Conservation (phyloP, 495 filamentous ascomycete species). For the Tuber magnatum region DNA sequence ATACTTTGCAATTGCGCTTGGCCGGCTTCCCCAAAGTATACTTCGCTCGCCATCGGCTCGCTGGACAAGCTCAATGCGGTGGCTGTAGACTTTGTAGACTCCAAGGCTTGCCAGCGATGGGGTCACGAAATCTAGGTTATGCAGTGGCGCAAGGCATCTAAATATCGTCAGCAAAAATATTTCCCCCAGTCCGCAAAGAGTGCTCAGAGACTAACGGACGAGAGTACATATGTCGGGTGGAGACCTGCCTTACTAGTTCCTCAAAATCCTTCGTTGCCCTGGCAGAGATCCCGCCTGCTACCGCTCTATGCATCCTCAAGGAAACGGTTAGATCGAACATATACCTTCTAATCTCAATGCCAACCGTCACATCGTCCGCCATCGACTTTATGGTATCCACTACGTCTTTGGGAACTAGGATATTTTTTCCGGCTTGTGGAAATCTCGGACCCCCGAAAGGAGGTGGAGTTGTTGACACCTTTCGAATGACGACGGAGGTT, state of each 20-base stretch:
- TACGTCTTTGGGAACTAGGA: constrained; percentile 17
- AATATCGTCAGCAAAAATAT: constrained; percentile 10
- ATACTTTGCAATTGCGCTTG: constrained; percentile 56
- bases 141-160: constrained; percentile 68
- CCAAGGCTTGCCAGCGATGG: constrained; percentile 79
- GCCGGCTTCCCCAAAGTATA: constrained; percentile 85
- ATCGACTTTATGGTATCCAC: constrained; percentile 26
- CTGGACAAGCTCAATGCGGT: constrained; percentile 62
- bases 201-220: constrained; percentile 2
- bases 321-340: constrained; percentile 78
- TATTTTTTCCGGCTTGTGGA: constrained; percentile 34
- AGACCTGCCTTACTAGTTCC: constrained; percentile 54
- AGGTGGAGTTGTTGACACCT: constrained; percentile 37
- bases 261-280: constrained; percentile 70
- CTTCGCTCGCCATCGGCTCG: constrained; percentile 69
- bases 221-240: neutral
- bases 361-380: constrained; percentile 40
- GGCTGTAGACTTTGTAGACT: constrained; percentile 79
- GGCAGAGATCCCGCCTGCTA: constrained; percentile 68
- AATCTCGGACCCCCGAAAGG: constrained; percentile 40
- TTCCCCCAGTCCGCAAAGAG: neutral
- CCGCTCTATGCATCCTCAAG: constrained; percentile 75
- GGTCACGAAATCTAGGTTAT: constrained; percentile 71
- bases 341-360: constrained; percentile 67
- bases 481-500: constrained; percentile 43